Conservation (phyloP, 1,284 basidiomycete species). For the Crucibulum cyathiforme region DNA sequence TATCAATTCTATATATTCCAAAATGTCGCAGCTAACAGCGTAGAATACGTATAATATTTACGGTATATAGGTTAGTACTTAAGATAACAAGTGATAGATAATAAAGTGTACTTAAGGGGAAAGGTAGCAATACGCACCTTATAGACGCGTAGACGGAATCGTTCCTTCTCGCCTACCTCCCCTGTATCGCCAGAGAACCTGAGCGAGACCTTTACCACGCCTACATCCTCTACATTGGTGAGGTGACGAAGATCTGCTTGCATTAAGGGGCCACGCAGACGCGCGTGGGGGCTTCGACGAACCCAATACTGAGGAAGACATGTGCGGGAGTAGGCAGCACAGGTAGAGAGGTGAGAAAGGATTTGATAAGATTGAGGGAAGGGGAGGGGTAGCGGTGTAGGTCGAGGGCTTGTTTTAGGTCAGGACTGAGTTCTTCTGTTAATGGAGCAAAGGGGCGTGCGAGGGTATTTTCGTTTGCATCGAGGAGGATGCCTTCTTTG, state of each 20-base stretch:
- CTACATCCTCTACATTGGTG: slow-evolving; percentile 99
- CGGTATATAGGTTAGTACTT: too few species aligned
- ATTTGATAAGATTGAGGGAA: slow-evolving; percentile 80
- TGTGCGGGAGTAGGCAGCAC: slow-evolving; percentile 70
- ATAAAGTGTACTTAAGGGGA: too few species aligned
- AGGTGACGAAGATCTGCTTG: slow-evolving; percentile 86
- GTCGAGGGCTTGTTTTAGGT: slow-evolving; percentile 46
- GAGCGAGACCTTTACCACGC: slow-evolving; percentile 77
- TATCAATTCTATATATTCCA: too few species aligned
- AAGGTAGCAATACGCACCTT: too few species aligned
- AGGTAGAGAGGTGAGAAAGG: slow-evolving; percentile 75
- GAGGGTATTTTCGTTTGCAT: slow-evolving; percentile 83
- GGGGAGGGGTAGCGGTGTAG: slow-evolving; percentile 91
- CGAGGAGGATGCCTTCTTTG: slow-evolving; percentile 79
- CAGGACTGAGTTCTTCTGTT: slow-evolving; percentile 2
- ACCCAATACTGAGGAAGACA: slow-evolving; percentile 95
- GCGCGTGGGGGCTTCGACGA: slow-evolving; percentile 93
- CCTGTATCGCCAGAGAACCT: too few species aligned
- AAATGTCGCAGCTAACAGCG: too few species aligned
- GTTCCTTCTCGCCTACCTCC: too few species aligned
- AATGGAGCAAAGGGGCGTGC: slow-evolving; percentile 78
- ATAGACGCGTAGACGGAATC: too few species aligned
- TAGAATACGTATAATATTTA: too few species aligned
- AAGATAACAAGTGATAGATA: too few species aligned
- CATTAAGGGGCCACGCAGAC: slow-evolving; percentile 83